Evolutionary conservation across 164 flowering plant species (phyloP), one percentile per base, ranked within the genome.

Genomic region (Chimonanthus salicifolius): DNA sequence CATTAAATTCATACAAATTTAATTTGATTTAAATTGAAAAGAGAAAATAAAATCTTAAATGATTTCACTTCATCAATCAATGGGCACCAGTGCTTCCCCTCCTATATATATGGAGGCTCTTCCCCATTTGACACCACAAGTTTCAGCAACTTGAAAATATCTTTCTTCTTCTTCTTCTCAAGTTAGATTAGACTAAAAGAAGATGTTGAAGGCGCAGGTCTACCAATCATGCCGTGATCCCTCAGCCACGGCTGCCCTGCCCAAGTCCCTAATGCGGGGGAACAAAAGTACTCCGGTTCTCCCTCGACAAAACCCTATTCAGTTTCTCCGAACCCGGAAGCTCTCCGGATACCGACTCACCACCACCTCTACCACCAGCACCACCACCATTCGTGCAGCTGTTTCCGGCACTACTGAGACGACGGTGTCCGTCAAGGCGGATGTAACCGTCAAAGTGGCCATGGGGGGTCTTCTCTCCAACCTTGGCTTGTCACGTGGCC

Each of bases 361-460:
- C 68, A 4, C 60, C 5, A 54, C 16, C 11, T 54, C 60, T n/a
- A 54, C 16, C 16, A 11, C 60, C 16, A 20, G 21, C 21, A 54
- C 11, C 16, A 10, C 5, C 16, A 4, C 2, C 16, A 4, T 54
- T 54, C 60, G 47, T 66, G 16, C 47, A 13, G 16, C 58, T 6
- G 18, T 13, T 7, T 43, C 5, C 15, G 7, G 9, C 7, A 33
- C 65, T 54, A n/a, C 8, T 2, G 64, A 1, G 49, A 73, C 18
- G 48, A 2, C 70, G 4, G 48, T 58, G 2, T 2, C 64, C 1
- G 84, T 89, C 3, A 87, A 85, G 72, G 92, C 91, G 0, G 72
- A 74, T 11, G 83, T 88, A 0, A 87, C 87, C 0, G 91, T 86
- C 11, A 68, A 80, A 58, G 16, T 43, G 7, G 79, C 87, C 0